Evolutionary conservation across 2,329 filamentous ascomycete genomes (phyloP), one percentile per base, ranked within the genome.

Genomic region (Ceratocystis huliohia): DNA sequence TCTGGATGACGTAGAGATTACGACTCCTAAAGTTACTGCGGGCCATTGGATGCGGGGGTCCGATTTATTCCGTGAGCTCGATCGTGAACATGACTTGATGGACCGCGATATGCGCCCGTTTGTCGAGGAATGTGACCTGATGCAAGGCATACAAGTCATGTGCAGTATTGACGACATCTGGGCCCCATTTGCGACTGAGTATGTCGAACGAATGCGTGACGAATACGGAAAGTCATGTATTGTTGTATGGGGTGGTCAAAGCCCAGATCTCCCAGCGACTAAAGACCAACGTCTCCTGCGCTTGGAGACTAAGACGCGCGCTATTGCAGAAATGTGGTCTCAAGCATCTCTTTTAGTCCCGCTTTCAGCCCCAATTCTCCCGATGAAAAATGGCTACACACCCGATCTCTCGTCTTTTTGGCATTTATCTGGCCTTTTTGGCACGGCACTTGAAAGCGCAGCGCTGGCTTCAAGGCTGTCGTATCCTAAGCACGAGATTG

Each of bases 61-160:
- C 70, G 88, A 92, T 59, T 80, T 96, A 5, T 96, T 92, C 70
- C 77, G 78, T 22, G 80, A 81, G 2, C 78, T 92, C 6, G 88
- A 93, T 74, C 85, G 83, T 72, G 91, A 96, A 72, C 85, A 92
- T 70, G 93, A 96, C 71, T 75, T 97, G 4, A 78, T 96, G 3
- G 94, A 99, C 73, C 84, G 92, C n/a, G 93, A 99, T 74, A 78
- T 96, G 70, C 82, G 94, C 46, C 86, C 86, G 0, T 96, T 96
- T 73, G 84, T 87, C 1, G 94, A 99, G 76, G 94, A 97, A 76
- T 94, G 91, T 70, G 94, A 99, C 74, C 86, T 91, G 66, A 81
- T 97, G 77, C 92, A 96, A 75, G 93, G 88, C 0, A 79, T 99
- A 20, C 93, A 97, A 74, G 74, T 92, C 10, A 82, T 92, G 68